Evolutionary conservation across 305 asterid species (phyloP).

Genomic region (Petunia hybrid): DNA sequence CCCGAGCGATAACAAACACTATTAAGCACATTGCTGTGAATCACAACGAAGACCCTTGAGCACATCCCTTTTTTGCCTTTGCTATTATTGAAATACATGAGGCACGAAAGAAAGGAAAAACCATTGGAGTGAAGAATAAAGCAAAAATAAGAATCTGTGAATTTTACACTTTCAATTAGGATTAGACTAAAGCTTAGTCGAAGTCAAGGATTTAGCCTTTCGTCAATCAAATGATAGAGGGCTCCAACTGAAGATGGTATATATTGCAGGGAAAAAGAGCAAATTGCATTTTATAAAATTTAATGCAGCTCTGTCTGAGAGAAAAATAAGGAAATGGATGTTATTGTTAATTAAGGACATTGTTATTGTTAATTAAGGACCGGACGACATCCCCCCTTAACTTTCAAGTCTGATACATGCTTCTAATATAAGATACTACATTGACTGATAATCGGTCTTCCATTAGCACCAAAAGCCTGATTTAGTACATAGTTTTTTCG

Average conservation of each 20-base stretch:
- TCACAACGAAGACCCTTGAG: constrained; percentile 25
- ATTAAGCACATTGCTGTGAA: constrained; percentile 6
- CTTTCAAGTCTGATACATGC: constrained; percentile 22
- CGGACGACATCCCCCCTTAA: not conserved
- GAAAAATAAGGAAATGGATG: constrained; percentile 21
- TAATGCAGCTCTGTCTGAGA: not conserved
- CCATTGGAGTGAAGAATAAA: not conserved
- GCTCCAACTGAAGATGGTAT: constrained; percentile 3
- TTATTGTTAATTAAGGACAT: not conserved
- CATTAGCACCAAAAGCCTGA: constrained; percentile 17
- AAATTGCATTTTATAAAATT: not conserved
- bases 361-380: constrained; percentile 7
- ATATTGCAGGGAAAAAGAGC: not conserved
- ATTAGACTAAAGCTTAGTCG: not conserved
- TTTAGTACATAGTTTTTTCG: not conserved
- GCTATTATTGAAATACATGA: constrained; percentile 10
- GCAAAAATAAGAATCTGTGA: not conserved
- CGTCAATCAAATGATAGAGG: constrained; percentile 16
- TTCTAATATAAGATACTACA: not conserved
- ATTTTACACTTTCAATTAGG: not conserved
- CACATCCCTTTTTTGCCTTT: constrained; percentile 16
- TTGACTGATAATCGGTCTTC: not conserved
- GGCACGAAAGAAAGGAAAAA: constrained; percentile 15
- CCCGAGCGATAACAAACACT: not conserved
- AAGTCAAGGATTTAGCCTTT: not conserved